Base-by-base conservation (phyloP, 768 basidiomycete genomes). In the Galerina marginata region DNA sequence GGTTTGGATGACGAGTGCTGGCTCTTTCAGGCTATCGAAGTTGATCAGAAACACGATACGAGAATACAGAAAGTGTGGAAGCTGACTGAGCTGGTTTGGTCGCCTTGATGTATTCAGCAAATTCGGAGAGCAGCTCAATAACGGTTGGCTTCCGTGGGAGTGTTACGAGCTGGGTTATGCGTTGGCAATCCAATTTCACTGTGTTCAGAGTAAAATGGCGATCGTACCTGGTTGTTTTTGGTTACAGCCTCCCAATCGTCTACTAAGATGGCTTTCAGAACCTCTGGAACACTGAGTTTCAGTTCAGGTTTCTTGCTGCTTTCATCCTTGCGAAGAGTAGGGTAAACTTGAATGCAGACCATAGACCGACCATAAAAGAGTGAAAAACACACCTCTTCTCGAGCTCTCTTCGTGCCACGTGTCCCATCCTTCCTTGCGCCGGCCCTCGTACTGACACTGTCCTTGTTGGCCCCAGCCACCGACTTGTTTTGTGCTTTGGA, bases 171-270 rank as follows among this genome's bases (percentile, higher is more conserved):
- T 99, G 67, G n/a, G 10, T 29, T 15, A 20, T 26, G 45, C 29
- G 23, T 43, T 9, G 23, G 14, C 26, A 64, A 7, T 56, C 37
- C 46, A 26, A 36, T 33, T 33, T 29, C 48, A 46, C 38, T 46
- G 12, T 11, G 39, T 20, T 61, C 54, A 25, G 45, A 37, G 15
- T 12, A 23, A 23, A 54, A 37, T 25, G 14, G 37, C 47, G 14
- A 51, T 40, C 68, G 75, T 59, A 91, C 96, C 85, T 95, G 92
- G 66, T 88, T 87, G 71, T 95, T 92, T 79, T 97, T 98, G 54
- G 97, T 99, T 40, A 99, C 88, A 4, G 89, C 86, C 75, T 99
- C 96, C 97, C 97, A 99, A 66, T 99, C 97, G 69, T 99, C 95
- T 2, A 99, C 95, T 39, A 99, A 81, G 48, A 91, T 82, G 33